Conservation (phyloP, 148 eudicot species). For the Cornus suecica region DNA sequence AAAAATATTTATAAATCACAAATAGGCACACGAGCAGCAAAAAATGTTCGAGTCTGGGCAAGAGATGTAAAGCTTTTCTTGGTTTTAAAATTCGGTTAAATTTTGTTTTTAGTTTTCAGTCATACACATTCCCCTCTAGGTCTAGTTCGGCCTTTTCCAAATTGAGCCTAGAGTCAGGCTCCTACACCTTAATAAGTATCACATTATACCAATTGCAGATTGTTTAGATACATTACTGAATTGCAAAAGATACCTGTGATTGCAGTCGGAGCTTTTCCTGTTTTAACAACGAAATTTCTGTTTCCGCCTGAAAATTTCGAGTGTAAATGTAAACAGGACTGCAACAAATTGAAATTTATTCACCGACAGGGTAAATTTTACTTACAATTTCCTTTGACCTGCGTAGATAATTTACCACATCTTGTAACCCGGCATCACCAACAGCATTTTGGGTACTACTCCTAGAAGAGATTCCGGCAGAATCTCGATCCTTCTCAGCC, state of each 20-base stretch:
- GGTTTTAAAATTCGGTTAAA: too few species aligned
- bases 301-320: conserved; percentile 53
- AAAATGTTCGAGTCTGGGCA: too few species aligned
- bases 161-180: too few species aligned
- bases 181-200: too few species aligned
- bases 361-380: not conserved
- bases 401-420: conserved; percentile 82
- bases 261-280: conserved; percentile 91
- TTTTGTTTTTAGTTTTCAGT: too few species aligned
- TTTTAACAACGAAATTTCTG: conserved; percentile 83
- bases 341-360: not conserved
- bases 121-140: too few species aligned
- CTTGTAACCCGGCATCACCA: conserved; percentile 67
- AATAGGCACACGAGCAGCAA: too few species aligned
- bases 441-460: conserved; percentile 30
- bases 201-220: not conserved
- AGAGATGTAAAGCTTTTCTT: too few species aligned
- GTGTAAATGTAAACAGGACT: conserved; percentile 1
- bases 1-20: too few species aligned
- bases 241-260: conserved; percentile 42
- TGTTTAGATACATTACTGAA: not conserved
- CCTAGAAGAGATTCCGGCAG: conserved; percentile 41
- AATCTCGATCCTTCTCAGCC: conserved; percentile 61
- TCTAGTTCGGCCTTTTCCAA: too few species aligned
- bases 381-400: conserved; percentile 90